A percentile compares a stretch with the other conserved stretches of the same genome.
Evolutionary conservation across 176 grass and related monocot species (phyloP).

Genomic region (Thinopyrum elongatum): DNA sequence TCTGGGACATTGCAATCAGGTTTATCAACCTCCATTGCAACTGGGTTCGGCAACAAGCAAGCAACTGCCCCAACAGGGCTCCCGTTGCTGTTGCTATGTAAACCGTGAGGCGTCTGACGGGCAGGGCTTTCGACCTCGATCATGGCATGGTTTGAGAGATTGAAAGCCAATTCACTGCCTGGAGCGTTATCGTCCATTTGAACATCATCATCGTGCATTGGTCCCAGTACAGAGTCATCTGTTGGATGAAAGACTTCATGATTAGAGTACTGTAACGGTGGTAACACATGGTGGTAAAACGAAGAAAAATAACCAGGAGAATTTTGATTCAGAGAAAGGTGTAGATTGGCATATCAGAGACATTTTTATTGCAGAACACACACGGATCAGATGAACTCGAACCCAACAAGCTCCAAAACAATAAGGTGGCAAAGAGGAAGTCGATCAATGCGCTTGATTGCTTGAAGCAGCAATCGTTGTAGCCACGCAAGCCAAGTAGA

Average conservation of each 20-base stretch:
- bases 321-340: not conserved
- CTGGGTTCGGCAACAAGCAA: not conserved
- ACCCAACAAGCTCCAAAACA: not conserved
- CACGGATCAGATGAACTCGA: not conserved
- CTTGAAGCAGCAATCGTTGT: not conserved
- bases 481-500: not conserved
- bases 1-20: not conserved
- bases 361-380: not conserved
- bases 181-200: not conserved
- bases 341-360: not conserved
- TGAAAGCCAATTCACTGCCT: not conserved
- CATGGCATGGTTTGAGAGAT: not conserved
- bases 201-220: not conserved
- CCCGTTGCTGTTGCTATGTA: not conserved
- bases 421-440: not conserved
- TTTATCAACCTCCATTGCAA: slow-evolving; percentile 9
- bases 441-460: not conserved
- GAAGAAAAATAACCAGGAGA: not conserved
- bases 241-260: not conserved
- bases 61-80: not conserved
- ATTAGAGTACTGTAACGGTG: not conserved
- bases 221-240: not conserved
- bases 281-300: not conserved
- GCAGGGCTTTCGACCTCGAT: not conserved
- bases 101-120: not conserved